Base-by-base conservation (phyloP, 805 yeast genomes). In the Kuraishia capsulata region DNA sequence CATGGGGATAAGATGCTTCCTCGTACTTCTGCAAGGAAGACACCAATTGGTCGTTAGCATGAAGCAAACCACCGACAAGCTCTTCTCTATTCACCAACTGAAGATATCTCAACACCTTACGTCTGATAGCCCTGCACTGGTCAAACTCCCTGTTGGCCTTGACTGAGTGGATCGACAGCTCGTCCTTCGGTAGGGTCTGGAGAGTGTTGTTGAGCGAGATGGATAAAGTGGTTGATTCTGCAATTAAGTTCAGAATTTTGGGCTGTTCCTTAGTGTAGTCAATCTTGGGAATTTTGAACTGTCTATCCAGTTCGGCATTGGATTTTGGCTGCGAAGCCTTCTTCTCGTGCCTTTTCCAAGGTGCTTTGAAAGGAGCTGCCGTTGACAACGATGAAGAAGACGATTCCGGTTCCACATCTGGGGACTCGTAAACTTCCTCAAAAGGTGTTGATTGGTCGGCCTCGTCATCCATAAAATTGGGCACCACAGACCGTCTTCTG, bases 1-100 rank as follows among this genome's bases (percentile, higher is more conserved):
- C 75, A 34, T 64, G 39, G 47, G 75, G 58, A 42, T 64, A 44
- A 47, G 78, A 57, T 62, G 64, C 57, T 35, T 70, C 69, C 42
- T 89, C 95, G 54, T 76, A 89, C 38, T 65, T 60, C 48, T 77
- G 75, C 49, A 92, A 69, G 0, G 88, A 81, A 3, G 64, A 64
- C 5, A 92, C 94, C 43, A 92, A 69, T 54, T 86, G 89, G 50
- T 92, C 98, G 54, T 92, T 92, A 33, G 96, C 94, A 48, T 76
- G 81, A 41, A 92, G 76, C 44, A 92, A 68, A 33, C 86, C 72
- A n/a, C 97, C 97, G 44, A 92, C 61, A 44, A 78, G 82, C 51
- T 86, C 95, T 45, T 89, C 97, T 42, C 78, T 78, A 32, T 85
- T 82, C 30, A 88, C 86, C 37, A 76, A 67, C 59, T 92, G 97